Conservation (phyloP, 2,329 filamentous ascomycete genomes). For the Neofusicoccum sp. region DNA sequence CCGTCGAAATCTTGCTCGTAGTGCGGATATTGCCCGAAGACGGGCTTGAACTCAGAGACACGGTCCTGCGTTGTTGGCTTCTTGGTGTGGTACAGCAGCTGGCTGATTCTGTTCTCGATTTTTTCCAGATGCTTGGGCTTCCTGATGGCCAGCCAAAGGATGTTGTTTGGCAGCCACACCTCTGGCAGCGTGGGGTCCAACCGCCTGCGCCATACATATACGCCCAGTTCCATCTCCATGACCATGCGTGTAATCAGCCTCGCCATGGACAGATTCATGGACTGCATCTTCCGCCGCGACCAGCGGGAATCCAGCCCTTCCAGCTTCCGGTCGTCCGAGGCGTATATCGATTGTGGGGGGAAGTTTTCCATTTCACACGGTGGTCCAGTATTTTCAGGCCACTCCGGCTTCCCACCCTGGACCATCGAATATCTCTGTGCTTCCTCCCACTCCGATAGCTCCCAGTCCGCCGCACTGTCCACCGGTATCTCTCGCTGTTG, state of each 20-base stretch:
- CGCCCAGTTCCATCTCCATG: conserved; percentile 24
- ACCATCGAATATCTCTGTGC: neutral
- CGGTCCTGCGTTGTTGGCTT: neutral
- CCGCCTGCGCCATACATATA: neutral
- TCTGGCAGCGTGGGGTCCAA: neutral
- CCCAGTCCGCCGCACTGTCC: neutral
- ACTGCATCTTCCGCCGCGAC: conserved; percentile 43
- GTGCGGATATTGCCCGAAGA: conserved; percentile 21
- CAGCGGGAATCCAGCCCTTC: conserved; percentile 34
- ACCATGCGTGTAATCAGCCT: conserved; percentile 38
- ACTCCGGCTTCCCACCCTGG: neutral
- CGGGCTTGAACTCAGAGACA: neutral
- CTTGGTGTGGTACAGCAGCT: neutral
- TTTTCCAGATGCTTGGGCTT: neutral
- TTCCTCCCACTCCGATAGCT: neutral
- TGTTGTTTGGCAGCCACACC: neutral
- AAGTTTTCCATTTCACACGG: conserved; percentile 31
- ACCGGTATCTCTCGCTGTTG: neutral
- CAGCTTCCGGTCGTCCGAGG: conserved; percentile 30
- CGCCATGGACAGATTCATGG: conserved; percentile 41
- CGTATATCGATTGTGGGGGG: conserved; percentile 48
- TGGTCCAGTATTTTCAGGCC: conserved; percentile 38
- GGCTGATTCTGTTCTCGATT: neutral
- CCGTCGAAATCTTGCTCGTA: conserved; percentile 42
- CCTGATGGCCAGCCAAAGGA: neutral